Evolutionary conservation across 78 protist species (phyloP).

Genomic region (Dictyostelium capitatum): DNA sequence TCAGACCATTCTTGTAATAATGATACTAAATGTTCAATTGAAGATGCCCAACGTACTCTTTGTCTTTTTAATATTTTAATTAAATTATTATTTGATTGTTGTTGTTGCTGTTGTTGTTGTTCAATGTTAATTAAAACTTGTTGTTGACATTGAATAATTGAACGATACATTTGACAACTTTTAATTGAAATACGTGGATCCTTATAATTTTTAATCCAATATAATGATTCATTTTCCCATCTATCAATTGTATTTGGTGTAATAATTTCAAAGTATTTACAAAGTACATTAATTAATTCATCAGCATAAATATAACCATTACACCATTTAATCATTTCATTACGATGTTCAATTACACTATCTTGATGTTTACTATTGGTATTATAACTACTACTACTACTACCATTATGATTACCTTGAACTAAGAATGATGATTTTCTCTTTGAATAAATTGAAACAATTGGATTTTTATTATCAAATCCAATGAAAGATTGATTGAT

Average conservation of each 20-base stretch:
- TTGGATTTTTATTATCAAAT: constrained; percentile 4
- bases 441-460: constrained; percentile 41
- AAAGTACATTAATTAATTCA: constrained; percentile 44
- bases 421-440: constrained; percentile 27
- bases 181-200: constrained; percentile 70
- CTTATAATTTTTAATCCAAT: constrained; percentile 72
- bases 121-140: not conserved
- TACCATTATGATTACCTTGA: not conserved
- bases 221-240: constrained; percentile 64
- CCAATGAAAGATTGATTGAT: constrained; percentile 17
- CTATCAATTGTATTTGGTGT: constrained; percentile 45
- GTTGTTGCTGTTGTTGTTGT: not conserved
- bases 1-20: constrained; percentile 60
- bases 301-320: constrained; percentile 65
- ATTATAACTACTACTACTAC: not conserved
- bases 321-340: constrained; percentile 79
- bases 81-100: not conserved
- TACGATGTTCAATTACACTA: constrained; percentile 64
- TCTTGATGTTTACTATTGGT: not conserved
- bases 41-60: constrained; percentile 57
- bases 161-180: constrained; percentile 65
- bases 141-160: constrained; percentile 72
- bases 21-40: constrained; percentile 51
- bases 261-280: constrained; percentile 62
- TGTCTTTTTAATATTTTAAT: constrained; percentile 34